These are phyloP conservation scores for Phytopythium delawarense DNA, from an alignment of 352 stramenopile species.

Conservation along the genomic window DNA sequence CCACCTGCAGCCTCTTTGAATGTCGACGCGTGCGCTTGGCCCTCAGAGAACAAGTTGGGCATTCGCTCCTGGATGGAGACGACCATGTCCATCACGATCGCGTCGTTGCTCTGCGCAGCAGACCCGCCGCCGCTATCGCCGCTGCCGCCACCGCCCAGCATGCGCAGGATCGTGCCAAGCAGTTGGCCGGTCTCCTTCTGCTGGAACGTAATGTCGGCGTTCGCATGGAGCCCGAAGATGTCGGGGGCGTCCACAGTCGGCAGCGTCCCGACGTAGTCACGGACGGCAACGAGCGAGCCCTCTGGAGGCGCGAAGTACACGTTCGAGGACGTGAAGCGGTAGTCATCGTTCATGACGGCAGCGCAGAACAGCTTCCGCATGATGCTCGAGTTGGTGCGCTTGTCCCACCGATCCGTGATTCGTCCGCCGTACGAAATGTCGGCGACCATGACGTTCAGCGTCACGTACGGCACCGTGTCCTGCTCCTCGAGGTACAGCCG, in stretches of 20 bases:
- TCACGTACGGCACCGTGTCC: conserved; percentile 90
- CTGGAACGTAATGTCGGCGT: conserved; percentile 94
- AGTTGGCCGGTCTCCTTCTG: conserved; percentile 88
- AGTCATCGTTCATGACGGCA: conserved; percentile 85
- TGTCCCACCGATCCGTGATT: conserved; percentile 94
- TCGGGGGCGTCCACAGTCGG: conserved; percentile 85
- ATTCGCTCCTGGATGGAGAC: conserved; percentile 78
- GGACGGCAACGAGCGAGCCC: conserved; percentile 45
- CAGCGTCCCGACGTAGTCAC: conserved; percentile 81
- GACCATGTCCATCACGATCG: conserved; percentile 82
- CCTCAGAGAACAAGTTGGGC: conserved; percentile 60
- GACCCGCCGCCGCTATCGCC: conserved; percentile 35
- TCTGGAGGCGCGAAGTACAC: conserved; percentile 81
- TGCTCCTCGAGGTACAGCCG: conserved; percentile 93
- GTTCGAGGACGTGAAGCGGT: conserved; percentile 70
- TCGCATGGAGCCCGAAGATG: conserved; percentile 92
- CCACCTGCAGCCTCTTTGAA: conserved; percentile 79
- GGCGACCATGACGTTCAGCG: conserved; percentile 93
- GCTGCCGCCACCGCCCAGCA: conserved; percentile 52
- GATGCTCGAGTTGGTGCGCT: conserved; percentile 92
- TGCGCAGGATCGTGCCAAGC: conserved; percentile 64
- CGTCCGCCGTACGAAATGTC: conserved; percentile 94
- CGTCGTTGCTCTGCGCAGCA: conserved; percentile 57
- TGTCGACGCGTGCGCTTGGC: conserved; percentile 64
- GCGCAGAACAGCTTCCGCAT: conserved; percentile 90